phyloP scores from a whole-genome alignment of 1,139 yeast species.

The Candida sojae region DNA sequence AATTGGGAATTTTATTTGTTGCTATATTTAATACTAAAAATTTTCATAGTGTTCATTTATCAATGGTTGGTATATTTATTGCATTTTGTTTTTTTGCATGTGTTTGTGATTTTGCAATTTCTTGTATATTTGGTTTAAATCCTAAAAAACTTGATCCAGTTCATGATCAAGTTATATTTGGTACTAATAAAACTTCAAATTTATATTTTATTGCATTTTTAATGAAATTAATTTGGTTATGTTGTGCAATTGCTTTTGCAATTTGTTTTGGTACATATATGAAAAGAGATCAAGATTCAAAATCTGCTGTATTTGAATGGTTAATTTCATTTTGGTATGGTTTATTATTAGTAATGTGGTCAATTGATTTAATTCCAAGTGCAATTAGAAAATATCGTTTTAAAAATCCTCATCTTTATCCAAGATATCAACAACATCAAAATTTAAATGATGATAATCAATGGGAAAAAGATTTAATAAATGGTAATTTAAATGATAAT shows the following conservation, averaged over 20 bases:
- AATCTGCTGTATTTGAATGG: constrained; percentile 80
- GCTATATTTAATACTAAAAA: constrained; percentile 69
- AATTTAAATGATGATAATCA: constrained; percentile 3
- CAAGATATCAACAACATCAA: constrained; percentile 4
- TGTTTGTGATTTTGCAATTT: constrained; percentile 59
- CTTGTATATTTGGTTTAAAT: constrained; percentile 61
- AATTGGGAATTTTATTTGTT: constrained; percentile 73
- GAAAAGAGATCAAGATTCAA: constrained; percentile 35
- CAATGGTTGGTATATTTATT: constrained; percentile 76
- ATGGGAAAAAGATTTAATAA: constrained; percentile 12
- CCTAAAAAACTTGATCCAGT: constrained; percentile 42
- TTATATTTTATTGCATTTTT: constrained; percentile 52
- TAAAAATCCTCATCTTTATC: constrained; percentile 23
- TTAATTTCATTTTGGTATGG: constrained; percentile 82
- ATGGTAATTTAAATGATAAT: background rate
- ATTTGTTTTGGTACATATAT: constrained; percentile 60
- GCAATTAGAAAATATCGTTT: constrained; percentile 37
- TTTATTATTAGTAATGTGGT: constrained; percentile 60
- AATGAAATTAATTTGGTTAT: constrained; percentile 64
- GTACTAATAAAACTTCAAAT: constrained; percentile 36
- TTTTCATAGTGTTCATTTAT: constrained; percentile 61
- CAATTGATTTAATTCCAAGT: constrained; percentile 72
- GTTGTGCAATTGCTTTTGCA: constrained; percentile 70
- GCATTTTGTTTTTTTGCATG: constrained; percentile 69
- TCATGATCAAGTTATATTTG: constrained; percentile 44